These are phyloP conservation scores for Sclerotinia subarctica DNA, from an alignment of 2,329 filamentous ascomycete species.

Conservation along the genomic window DNA sequence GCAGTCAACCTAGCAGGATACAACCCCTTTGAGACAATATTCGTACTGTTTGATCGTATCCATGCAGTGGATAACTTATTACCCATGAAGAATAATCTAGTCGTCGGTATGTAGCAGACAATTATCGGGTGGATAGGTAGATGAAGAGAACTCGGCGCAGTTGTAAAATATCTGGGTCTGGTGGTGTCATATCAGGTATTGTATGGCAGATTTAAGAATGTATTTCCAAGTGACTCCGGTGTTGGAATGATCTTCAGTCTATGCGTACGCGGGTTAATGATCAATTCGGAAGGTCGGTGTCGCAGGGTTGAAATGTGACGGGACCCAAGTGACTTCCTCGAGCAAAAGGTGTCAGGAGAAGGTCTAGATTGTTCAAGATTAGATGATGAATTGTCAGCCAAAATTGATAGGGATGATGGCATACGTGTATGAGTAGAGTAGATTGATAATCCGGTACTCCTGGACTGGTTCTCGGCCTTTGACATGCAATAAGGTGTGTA, in stretches of 20 bases:
- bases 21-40: neutral
- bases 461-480: neutral
- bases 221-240: no score
- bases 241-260: neutral
- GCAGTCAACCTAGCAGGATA: no score
- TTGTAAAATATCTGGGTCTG: neutral
- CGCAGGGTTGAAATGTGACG: neutral
- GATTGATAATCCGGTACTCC: neutral
- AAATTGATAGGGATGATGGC: neutral
- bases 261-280: neutral
- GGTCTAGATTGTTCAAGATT: neutral
- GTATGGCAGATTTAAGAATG: neutral
- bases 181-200: neutral
- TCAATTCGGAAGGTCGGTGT: neutral
- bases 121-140: neutral
- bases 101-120: neutral
- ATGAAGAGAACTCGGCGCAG: neutral
- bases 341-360: neutral
- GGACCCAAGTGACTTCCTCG: neutral
- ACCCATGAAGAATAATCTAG: neutral
- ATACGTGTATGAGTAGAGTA: neutral
- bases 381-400: constrained; percentile 5
- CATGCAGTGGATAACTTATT: neutral
- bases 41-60: neutral
- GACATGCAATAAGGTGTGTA: neutral